Evolutionary conservation across 768 basidiomycete species (phyloP).

Genomic region (Boletus subcaerulescens): DNA sequence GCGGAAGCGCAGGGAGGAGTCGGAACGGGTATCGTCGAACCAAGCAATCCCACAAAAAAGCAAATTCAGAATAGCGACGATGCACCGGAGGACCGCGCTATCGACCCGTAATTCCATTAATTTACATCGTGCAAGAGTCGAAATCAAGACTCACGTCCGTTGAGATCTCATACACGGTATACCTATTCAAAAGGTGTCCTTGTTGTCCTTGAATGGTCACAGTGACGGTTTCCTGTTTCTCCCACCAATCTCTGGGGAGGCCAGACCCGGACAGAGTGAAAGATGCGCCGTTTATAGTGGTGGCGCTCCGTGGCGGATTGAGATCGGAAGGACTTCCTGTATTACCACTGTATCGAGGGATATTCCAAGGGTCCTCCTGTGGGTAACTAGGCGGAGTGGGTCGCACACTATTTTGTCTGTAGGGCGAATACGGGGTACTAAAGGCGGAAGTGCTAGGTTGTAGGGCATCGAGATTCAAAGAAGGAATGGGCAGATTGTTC

Average conservation of each 20-base stretch:
- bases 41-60: constrained; percentile 85
- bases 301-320: constrained; percentile 20
- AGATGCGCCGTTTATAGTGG: constrained; percentile 40
- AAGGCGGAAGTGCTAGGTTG: constrained; percentile 54
- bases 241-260: constrained; percentile 84
- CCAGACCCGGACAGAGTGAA: constrained; percentile 70
- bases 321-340: constrained; percentile 33
- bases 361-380: constrained; percentile 70
- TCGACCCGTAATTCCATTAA: constrained; percentile 11
- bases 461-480: constrained; percentile 59
- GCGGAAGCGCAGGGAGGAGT: constrained; percentile 80
- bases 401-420: constrained; percentile 46
- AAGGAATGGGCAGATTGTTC: constrained; percentile 74
- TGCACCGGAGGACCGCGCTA: constrained; percentile 69
- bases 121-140: constrained; percentile 7
- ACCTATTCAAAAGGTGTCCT: constrained; percentile 87
- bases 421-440: constrained; percentile 34
- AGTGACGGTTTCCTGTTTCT: constrained; percentile 66
- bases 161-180: constrained; percentile 78
- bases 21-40: constrained; percentile 91
- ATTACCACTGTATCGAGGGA: constrained; percentile 31
- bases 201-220: constrained; percentile 82
- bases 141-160: constrained; percentile 57
- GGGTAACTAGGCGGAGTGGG: constrained; percentile 49
- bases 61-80: constrained; percentile 92